phyloP scores from a whole-genome alignment of 352 stramenopile species.

The Globisporangium megalacanthum region DNA sequence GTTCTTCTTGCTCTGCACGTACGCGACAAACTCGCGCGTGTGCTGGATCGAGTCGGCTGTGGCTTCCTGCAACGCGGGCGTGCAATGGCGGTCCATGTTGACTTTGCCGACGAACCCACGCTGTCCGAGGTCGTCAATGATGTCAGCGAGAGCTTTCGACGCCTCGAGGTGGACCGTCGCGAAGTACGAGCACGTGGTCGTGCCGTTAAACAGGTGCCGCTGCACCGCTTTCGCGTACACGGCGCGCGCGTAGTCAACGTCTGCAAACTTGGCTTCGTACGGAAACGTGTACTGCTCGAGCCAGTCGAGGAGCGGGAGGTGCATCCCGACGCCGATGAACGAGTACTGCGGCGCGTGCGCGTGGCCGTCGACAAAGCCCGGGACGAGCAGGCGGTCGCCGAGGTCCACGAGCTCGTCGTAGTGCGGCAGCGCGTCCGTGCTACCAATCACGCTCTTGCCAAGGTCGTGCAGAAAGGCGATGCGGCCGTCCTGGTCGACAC shows the following conservation, averaged over 20 bases:
- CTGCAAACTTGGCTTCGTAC: slow-evolving; percentile 79
- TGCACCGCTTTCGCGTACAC: slow-evolving; percentile 89
- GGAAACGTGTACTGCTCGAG: slow-evolving; percentile 94
- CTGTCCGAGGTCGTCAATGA: slow-evolving; percentile 81
- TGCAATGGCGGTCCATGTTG: slow-evolving; percentile 94
- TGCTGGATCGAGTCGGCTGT: slow-evolving; percentile 80
- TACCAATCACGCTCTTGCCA: slow-evolving; percentile 8
- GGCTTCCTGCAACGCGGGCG: slow-evolving; percentile 77
- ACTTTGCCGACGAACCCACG: slow-evolving; percentile 93
- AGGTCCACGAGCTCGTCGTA: slow-evolving; percentile 64
- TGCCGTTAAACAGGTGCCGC: slow-evolving; percentile 84
- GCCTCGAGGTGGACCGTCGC: slow-evolving; percentile 88
- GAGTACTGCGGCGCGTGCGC: slow-evolving; percentile 93
- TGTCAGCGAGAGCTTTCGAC: slow-evolving; percentile 88
- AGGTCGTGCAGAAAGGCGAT: slow-evolving; percentile 51
- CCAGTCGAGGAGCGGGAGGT: slow-evolving; percentile 92
- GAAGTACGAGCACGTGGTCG: slow-evolving; percentile 94
- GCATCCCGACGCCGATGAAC: slow-evolving; percentile 92
- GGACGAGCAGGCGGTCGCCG: slow-evolving; percentile 79
- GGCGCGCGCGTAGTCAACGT: slow-evolving; percentile 49
- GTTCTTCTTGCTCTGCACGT: slow-evolving; percentile 71
- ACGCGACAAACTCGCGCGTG: slow-evolving; percentile 85
- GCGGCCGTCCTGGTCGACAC: slow-evolving; percentile 33
- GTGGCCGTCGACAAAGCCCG: slow-evolving; percentile 93
- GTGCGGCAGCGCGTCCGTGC: slow-evolving; percentile 2